phyloP scores from a whole-genome alignment of 805 yeast genomes.

The Saturnispora sekii region DNA sequence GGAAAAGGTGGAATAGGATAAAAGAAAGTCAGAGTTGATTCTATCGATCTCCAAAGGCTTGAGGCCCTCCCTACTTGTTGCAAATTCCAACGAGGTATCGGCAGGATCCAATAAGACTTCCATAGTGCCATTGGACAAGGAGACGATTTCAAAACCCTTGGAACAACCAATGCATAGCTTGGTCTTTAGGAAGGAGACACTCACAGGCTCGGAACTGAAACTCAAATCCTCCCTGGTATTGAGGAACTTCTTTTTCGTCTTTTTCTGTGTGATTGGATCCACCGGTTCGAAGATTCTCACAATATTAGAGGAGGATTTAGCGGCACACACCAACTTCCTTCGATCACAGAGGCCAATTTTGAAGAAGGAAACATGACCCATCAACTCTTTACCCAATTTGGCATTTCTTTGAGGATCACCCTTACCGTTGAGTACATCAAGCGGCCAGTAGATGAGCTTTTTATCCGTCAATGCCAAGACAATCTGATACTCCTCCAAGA shows the following conservation, averaged over 20 bases:
- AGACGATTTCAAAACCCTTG: constrained; percentile 91
- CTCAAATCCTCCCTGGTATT: constrained; percentile 63
- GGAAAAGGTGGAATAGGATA: constrained; percentile 87
- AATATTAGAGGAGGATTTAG: constrained; percentile 67
- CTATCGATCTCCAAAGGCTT: constrained; percentile 90
- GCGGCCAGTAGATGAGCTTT: constrained; percentile 64
- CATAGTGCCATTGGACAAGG: constrained; percentile 71
- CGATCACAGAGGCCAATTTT: constrained; percentile 91
- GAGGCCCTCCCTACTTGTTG: constrained; percentile 60
- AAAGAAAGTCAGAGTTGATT: constrained; percentile 76
- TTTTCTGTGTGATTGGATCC: constrained; percentile 54
- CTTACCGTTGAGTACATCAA: constrained; percentile 47
- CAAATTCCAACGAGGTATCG: constrained; percentile 93
- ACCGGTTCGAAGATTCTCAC: constrained; percentile 84
- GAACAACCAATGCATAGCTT: constrained; percentile 92
- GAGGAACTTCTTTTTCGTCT: constrained; percentile 62
- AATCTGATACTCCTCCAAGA: constrained; percentile 82
- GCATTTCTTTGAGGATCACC: constrained; percentile 42
- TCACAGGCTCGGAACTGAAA: constrained; percentile 83
- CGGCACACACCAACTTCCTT: constrained; percentile 79
- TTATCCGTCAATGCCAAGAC: constrained; percentile 76
- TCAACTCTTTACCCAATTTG: constrained; percentile 64
- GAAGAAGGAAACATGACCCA: constrained; percentile 84
- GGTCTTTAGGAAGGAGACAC: constrained; percentile 81
- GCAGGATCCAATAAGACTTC: constrained; percentile 96